Conservation (phyloP, 768 basidiomycete species). For the Pulveroboletus ravenelii region DNA sequence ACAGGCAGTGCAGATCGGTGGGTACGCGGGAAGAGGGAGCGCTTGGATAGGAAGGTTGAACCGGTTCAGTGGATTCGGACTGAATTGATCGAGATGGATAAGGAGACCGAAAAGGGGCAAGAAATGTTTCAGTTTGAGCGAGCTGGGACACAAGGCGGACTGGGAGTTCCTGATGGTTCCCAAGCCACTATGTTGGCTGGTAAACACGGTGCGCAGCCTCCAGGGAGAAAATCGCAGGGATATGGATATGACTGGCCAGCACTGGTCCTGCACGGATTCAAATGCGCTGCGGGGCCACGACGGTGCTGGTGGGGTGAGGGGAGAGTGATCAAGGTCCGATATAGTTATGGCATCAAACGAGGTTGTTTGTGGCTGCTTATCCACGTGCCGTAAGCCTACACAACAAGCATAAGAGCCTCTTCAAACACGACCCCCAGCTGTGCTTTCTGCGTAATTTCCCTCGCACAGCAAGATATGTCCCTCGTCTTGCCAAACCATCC, state of each 20-base stretch:
- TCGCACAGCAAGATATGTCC: slow-evolving; percentile 17
- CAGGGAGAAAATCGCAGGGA: too few relatives aligned
- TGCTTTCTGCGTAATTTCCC: slow-evolving; percentile 20
- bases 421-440: slow-evolving; percentile 32
- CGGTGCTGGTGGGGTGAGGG: neutral
- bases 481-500: slow-evolving; percentile 15
- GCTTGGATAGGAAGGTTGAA: neutral
- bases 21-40: neutral
- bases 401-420: slow-evolving; percentile 32
- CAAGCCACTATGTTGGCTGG: slow-evolving; percentile 14
- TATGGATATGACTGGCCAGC: neutral
- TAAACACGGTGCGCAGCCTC: neutral
- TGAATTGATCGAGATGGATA: slow-evolving; percentile 24
- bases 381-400: slow-evolving; percentile 33
- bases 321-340: slow-evolving; percentile 20
- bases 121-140: slow-evolving; percentile 14
- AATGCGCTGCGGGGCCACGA: neutral
- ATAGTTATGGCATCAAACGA: slow-evolving; percentile 31
- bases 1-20: slow-evolving; percentile 15
- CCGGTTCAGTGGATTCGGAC: slow-evolving; percentile 12
- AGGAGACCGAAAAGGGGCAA: slow-evolving; percentile 11
- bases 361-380: slow-evolving; percentile 35
- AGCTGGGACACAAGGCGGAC: slow-evolving; percentile 26
- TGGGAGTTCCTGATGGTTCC: slow-evolving; percentile 28
- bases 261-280: neutral